Conservation (phyloP, 2,329 filamentous ascomycete genomes). For the Aspergillus sp. region DNA sequence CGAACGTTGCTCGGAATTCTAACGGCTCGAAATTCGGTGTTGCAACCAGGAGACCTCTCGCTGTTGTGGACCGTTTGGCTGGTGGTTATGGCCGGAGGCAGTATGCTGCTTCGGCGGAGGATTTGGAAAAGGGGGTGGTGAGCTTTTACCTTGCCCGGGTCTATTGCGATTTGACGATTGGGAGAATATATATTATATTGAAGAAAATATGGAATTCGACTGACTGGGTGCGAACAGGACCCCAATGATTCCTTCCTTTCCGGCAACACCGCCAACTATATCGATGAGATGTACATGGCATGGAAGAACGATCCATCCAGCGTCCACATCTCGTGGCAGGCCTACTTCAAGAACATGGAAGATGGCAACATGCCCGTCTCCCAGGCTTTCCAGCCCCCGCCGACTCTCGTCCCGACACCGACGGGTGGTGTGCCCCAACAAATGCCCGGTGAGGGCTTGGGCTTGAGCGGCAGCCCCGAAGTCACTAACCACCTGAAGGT, state of each 20-base stretch:
- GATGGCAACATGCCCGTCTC: constrained; percentile 95
- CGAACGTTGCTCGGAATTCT: constrained; percentile 19
- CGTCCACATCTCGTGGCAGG: constrained; percentile 97
- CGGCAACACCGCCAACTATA: constrained; percentile 96
- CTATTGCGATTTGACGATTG: neutral
- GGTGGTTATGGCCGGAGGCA: constrained; percentile 40
- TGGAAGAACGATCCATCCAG: constrained; percentile 92
- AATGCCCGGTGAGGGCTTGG: constrained; percentile 61
- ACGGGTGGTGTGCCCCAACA: constrained; percentile 69
- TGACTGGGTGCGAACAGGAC: constrained; percentile 47
- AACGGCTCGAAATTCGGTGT: constrained; percentile 31
- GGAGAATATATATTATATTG: neutral
- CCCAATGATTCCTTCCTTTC: constrained; percentile 94
- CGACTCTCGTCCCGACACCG: constrained; percentile 78
- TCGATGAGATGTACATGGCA: constrained; percentile 98
- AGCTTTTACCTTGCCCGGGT: constrained; percentile 19
- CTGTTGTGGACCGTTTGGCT: constrained; percentile 32
- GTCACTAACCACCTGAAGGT: constrained; percentile 97
- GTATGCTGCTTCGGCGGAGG: constrained; percentile 56
- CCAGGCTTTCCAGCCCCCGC: constrained; percentile 92
- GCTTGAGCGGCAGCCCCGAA: constrained; percentile 65
- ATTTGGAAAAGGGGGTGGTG: constrained; percentile 56
- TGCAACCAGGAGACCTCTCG: constrained; percentile 36
- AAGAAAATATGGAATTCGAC: constrained; percentile 10
- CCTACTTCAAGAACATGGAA: constrained; percentile 99